Percentiles rank a stretch among this genome's conserved stretches.
phyloP scores from a whole-genome alignment of 768 basidiomycete species.

The Amanita thiersii region DNA sequence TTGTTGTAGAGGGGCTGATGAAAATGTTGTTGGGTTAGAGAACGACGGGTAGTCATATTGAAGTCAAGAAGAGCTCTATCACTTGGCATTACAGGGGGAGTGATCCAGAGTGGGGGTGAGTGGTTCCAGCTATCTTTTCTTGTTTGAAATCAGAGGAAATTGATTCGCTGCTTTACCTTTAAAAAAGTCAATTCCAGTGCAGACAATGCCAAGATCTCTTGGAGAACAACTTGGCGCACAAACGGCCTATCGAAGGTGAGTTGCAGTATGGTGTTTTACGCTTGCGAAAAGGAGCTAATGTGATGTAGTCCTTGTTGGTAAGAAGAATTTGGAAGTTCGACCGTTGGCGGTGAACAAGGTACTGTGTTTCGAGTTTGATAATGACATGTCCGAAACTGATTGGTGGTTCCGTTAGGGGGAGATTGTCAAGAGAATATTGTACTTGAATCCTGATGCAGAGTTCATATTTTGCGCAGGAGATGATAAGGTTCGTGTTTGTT shows the following conservation, averaged over 20 bases:
- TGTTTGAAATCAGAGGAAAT: background rate
- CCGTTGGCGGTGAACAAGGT: conserved; percentile 96
- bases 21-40: conserved; percentile 33
- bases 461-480: conserved; percentile 98
- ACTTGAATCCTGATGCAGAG: conserved; percentile 88
- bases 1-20: conserved; percentile 1
- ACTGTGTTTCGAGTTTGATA: too few species aligned
- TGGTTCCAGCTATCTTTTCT: conserved; percentile 12
- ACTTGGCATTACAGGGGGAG: conserved; percentile 95
- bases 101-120: conserved; percentile 95
- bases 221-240: conserved; percentile 89
- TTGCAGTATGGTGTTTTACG: background rate
- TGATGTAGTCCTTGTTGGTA: conserved; percentile 76
- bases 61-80: conserved; percentile 95
- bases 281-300: conserved; percentile 5
- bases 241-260: conserved; percentile 88
- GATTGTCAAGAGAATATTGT: conserved; percentile 92
- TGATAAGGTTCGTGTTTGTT: conserved; percentile 62
- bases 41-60: conserved; percentile 93
- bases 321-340: conserved; percentile 97
- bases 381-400: background rate
- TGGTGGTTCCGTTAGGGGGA: too few species aligned
- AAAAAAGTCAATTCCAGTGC: conserved; percentile 76
- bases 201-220: conserved; percentile 94
- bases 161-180: conserved; percentile 3